These are phyloP conservation scores for Trichophyton equinum DNA, from an alignment of 2,329 filamentous ascomycete species.

Conservation along the genomic window DNA sequence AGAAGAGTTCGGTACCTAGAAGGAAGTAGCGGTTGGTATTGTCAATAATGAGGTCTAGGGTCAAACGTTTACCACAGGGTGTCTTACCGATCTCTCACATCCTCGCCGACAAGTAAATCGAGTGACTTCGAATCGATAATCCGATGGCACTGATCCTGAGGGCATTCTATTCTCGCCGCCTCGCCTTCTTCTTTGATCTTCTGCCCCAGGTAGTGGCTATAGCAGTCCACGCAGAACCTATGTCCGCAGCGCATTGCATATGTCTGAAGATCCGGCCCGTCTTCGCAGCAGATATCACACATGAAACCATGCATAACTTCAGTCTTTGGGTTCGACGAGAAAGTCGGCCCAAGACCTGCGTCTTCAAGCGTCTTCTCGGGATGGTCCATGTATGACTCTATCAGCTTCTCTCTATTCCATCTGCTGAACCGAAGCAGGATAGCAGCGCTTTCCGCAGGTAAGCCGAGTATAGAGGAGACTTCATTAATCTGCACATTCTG, in stretches of 20 bases:
- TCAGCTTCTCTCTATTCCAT: conserved; percentile 93
- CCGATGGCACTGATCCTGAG: conserved; percentile 70
- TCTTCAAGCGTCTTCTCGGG: conserved; percentile 67
- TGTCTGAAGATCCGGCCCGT: conserved; percentile 60
- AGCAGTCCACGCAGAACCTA: conserved; percentile 85
- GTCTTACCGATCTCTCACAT: conserved; percentile 44
- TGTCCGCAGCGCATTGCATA: conserved; percentile 95
- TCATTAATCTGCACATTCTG: conserved; percentile 80
- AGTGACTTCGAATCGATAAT: conserved; percentile 86
- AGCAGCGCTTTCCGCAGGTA: conserved; percentile 77
- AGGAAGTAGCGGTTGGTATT: conserved; percentile 11
- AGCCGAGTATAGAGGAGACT: conserved; percentile 79
- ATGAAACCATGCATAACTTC: conserved; percentile 62
- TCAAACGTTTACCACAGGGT: background rate
- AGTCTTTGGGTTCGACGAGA: conserved; percentile 52
- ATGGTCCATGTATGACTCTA: conserved; percentile 92
- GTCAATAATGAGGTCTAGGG: background rate
- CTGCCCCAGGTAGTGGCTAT: conserved; percentile 75
- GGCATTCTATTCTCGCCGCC: conserved; percentile 87
- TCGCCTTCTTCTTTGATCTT: conserved; percentile 96
- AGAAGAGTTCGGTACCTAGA: conserved; percentile 69
- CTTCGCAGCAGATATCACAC: conserved; percentile 95
- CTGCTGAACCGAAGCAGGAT: conserved; percentile 79
- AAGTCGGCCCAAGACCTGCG: conserved; percentile 62
- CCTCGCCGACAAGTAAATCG: conserved; percentile 54